Evolutionary conservation across 2,329 filamentous ascomycete genomes (phyloP).

Genomic region (Fusarium vanettenii): DNA sequence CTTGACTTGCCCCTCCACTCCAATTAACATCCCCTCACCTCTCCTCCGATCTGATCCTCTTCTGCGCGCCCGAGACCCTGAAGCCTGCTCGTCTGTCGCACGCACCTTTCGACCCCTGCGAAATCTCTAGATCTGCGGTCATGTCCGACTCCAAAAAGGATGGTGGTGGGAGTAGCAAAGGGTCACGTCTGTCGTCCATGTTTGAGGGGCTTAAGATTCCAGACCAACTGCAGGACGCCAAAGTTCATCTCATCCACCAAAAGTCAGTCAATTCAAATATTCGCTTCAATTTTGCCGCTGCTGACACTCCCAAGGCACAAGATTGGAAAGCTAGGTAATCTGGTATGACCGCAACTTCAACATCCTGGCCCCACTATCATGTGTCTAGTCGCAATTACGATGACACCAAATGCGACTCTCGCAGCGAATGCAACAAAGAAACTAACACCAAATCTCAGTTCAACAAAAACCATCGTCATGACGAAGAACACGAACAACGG

Average conservation of each 20-base stretch:
- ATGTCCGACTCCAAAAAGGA: slow-evolving; percentile 45
- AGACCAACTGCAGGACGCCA: slow-evolving; percentile 69
- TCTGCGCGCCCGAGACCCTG: slow-evolving; percentile 4
- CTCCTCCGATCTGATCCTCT: slow-evolving; percentile 21
- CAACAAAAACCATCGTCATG: slow-evolving; percentile 91
- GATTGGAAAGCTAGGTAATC: slow-evolving; percentile 71
- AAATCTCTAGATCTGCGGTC: slow-evolving; percentile 9
- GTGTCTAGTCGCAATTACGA: not conserved
- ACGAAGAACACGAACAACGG: slow-evolving; percentile 88
- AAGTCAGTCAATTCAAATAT: slow-evolving; percentile 58
- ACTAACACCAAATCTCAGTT: slow-evolving; percentile 58
- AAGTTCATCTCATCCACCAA: slow-evolving; percentile 67
- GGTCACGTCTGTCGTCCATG: slow-evolving; percentile 44
- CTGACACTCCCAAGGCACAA: slow-evolving; percentile 55
- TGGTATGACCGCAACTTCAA: slow-evolving; percentile 56
- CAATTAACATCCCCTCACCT: slow-evolving; percentile 8
- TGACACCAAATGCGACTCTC: not conserved
- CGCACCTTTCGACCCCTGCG: slow-evolving; percentile 5
- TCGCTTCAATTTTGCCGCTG: not conserved
- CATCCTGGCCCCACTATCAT: not conserved
- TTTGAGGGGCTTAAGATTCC: slow-evolving; percentile 59
- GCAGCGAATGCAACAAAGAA: not conserved
- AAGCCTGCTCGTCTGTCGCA: not conserved
- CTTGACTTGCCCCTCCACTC: slow-evolving; percentile 21
- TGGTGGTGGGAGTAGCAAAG: slow-evolving; percentile 32